These are phyloP conservation scores for Nothophytophthora sp. DNA, from an alignment of 352 stramenopile species.

Conservation along the genomic window DNA sequence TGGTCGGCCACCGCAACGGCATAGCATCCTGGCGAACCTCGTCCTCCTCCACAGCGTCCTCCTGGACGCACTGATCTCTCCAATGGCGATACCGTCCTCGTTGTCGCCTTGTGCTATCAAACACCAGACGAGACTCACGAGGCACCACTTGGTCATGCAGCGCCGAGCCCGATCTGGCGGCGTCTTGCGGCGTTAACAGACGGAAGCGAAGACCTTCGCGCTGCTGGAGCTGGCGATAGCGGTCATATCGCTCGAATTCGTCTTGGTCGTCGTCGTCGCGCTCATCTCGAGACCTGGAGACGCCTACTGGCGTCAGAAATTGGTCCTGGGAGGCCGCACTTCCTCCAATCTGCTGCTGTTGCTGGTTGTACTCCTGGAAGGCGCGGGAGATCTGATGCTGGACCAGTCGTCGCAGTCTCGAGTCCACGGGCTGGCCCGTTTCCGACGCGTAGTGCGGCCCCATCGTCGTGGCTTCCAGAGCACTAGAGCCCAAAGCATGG, in stretches of 20 bases:
- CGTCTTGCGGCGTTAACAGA: slow-evolving; percentile 14
- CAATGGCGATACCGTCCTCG: slow-evolving; percentile 7
- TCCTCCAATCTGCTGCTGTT: slow-evolving; percentile 6
- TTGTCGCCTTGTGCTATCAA: slow-evolving; percentile 13
- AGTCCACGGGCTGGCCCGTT: slow-evolving; percentile 13
- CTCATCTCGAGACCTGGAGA: not conserved
- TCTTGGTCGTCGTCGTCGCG: slow-evolving; percentile 2
- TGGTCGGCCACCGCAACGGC: no score
- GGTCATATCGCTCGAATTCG: slow-evolving; percentile 5
- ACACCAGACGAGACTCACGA: slow-evolving; percentile 18
- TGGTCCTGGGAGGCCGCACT: slow-evolving; percentile 2
- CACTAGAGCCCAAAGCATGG: slow-evolving; percentile 1
- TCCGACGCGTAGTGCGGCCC: slow-evolving; percentile 23
- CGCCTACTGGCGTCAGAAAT: not conserved
- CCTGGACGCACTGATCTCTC: no score
- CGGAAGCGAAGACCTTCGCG: slow-evolving; percentile 25
- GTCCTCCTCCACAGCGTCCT: slow-evolving; percentile 2
- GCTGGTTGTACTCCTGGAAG: slow-evolving; percentile 37
- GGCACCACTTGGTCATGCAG: slow-evolving; percentile 8
- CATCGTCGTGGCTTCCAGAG: slow-evolving; percentile 4
- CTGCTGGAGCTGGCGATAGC: slow-evolving; percentile 22
- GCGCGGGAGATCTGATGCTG: slow-evolving; percentile 39
- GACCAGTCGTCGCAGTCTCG: slow-evolving; percentile 25
- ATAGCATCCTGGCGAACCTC: no score
- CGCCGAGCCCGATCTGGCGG: slow-evolving; percentile 5